These are phyloP conservation scores for Umbilicus rupestris DNA, from an alignment of 164 flowering plant species.

Conservation along the genomic window DNA sequence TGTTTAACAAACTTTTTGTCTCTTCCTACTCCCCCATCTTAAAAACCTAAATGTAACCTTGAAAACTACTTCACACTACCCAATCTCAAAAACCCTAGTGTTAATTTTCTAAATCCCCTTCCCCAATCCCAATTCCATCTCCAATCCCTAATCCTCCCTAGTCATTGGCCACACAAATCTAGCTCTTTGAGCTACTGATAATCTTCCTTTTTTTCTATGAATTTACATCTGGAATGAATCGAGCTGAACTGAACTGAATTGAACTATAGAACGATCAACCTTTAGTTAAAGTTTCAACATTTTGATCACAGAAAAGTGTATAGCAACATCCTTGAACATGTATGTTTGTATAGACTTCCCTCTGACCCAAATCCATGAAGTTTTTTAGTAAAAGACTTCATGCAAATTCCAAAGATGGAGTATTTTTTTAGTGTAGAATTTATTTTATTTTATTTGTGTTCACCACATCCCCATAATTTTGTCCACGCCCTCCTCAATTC, in stretches of 20 bases:
- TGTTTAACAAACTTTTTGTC: not conserved
- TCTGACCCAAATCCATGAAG: not conserved
- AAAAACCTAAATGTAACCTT: not conserved
- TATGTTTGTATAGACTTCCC: too few species aligned
- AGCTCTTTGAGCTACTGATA: not conserved
- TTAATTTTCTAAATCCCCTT: not conserved
- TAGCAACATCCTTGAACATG: too few species aligned
- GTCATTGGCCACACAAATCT: not conserved
- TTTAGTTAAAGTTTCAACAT: too few species aligned
- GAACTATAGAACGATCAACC: too few species aligned
- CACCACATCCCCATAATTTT: not conserved
- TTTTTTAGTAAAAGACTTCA: not conserved
- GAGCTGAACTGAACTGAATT: too few species aligned
- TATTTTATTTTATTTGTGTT: not conserved
- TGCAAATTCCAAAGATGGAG: not conserved
- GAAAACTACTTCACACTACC: not conserved
- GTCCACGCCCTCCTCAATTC: not conserved
- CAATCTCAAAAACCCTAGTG: not conserved
- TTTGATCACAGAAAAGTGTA: too few species aligned
- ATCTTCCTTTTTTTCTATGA: too few species aligned
- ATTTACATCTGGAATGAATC: too few species aligned
- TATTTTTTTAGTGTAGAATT: not conserved
- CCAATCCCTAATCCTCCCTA: not conserved
- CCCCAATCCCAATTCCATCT: not conserved
- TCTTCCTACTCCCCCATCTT: not conserved